Percentiles rank a stretch among this genome's conserved stretches.
phyloP scores from a whole-genome alignment of 1,284 basidiomycete genomes.

The Rhodofomes roseus region DNA sequence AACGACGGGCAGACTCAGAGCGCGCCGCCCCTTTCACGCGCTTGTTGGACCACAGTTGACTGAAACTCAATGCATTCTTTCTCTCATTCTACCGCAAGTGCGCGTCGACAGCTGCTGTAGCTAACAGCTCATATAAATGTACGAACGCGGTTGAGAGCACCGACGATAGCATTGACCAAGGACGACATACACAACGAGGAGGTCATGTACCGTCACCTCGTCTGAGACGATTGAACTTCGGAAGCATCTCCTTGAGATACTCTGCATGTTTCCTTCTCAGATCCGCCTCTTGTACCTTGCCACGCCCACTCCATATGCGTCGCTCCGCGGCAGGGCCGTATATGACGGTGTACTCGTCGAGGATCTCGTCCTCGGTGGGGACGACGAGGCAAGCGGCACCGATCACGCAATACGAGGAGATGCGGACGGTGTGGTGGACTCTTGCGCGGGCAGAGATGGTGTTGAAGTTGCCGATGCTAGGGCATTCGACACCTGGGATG shows the following conservation, averaged over 20 bases:
- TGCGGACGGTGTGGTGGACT: constrained; percentile 74
- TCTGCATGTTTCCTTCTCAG: constrained; percentile 85
- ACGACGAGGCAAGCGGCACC: constrained; percentile 76
- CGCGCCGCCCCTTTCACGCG: no score
- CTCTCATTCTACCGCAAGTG: no score
- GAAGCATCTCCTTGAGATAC: constrained; percentile 86
- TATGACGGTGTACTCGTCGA: constrained; percentile 85
- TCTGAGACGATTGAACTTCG: constrained; percentile 76
- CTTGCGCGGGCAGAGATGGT: constrained; percentile 79
- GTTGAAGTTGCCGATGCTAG: constrained; percentile 80
- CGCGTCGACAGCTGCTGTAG: no score
- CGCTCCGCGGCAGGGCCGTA: constrained; percentile 75
- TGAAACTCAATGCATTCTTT: no score
- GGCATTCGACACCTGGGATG: constrained; percentile 74
- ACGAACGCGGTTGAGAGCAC: no score
- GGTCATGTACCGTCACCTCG: constrained; percentile 19
- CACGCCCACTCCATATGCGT: constrained; percentile 82
- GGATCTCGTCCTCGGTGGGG: constrained; percentile 68
- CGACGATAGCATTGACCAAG: no score
- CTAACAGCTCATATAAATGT: no score
- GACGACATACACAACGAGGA: background rate
- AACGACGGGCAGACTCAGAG: no score
- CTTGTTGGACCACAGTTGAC: no score
- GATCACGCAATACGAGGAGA: constrained; percentile 79
- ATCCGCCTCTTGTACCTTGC: constrained; percentile 80